Base-by-base conservation (phyloP, 1,284 basidiomycete genomes). In the Ceratobasidium sp. region DNA sequence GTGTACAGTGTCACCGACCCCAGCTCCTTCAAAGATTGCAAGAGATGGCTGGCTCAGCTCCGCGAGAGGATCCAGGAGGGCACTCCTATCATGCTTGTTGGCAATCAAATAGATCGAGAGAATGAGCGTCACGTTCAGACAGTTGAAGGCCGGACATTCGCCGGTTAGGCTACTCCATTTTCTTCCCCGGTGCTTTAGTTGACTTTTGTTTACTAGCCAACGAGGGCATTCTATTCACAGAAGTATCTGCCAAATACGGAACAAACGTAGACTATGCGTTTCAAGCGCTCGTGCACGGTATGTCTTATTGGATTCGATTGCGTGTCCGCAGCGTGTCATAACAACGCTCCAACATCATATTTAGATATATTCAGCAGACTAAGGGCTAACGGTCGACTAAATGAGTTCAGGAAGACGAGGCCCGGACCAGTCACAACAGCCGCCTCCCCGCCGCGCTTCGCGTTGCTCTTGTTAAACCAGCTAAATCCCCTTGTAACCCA, bases 181-280 rank as follows among this genome's bases (percentile, higher is more conserved):
- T 14, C 8, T 23, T 1, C 1, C 18, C 3, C 14, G 8, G 23
- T 9, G 30, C 39, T 16, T 16, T 3, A 28, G 1, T 5, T 18
- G 3, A 43, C 2, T 2, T 28, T 30, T n/a, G 6, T 16, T n/a
- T 34, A 26, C 16, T 30, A 67, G 64, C 52, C 36, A 6, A 55
- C 16, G 34, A 55, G 4, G 32, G 28, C 12, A 28, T 67, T 3
- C n/a, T 67, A 18, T 67, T 67, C 55, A 34, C 36, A 23, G 64
- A 67, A 26, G 41, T 67, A 3, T 67, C 64, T 16, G 50, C 46
- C 2, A 67, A 55, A 30, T 16, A 45, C 2, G 64, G 64, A 1
- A 67, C 50, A 2, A 67, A 67, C 18, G 52, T 67, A 1, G 64
- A 67, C 18, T 23, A 67, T 41, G 36, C 50, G 12, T 67, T 67